Percentiles rank a stretch among this genome's conserved stretches.
These are phyloP conservation scores for Blastocladiella britannica DNA, from an alignment of 192 early-diverging fungal species.

Conservation along the genomic window DNA sequence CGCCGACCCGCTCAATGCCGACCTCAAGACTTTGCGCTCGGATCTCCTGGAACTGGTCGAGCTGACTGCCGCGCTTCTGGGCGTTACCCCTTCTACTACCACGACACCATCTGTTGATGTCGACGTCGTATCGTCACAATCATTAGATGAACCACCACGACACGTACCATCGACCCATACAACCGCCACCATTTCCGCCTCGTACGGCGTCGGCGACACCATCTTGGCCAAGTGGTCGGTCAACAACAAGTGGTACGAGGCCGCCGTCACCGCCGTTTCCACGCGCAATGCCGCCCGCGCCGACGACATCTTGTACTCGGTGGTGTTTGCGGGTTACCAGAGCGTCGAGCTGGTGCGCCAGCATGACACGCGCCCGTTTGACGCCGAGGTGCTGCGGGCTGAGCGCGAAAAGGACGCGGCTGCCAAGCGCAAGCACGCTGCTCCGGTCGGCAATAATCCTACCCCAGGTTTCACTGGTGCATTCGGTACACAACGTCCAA, in stretches of 20 bases:
- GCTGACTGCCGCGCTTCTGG: background rate
- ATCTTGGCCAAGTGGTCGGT: background rate
- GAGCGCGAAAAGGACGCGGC: too few species aligned
- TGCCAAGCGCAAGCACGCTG: background rate
- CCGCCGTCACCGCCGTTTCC: background rate
- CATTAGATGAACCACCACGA: background rate
- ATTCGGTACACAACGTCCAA: too few species aligned
- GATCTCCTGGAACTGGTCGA: background rate
- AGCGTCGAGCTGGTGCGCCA: background rate
- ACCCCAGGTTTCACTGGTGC: too few species aligned
- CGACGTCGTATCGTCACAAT: background rate
- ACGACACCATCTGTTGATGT: background rate
- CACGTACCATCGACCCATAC: background rate
- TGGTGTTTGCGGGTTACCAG: background rate
- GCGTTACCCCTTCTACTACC: background rate
- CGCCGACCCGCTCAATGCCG: conserved; percentile 1
- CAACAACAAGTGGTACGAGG: background rate
- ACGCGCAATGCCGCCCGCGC: background rate
- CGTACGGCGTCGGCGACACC: background rate
- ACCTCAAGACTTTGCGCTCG: background rate
- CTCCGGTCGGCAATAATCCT: too few species aligned
- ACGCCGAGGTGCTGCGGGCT: background rate
- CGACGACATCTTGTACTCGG: background rate
- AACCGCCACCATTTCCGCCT: background rate
- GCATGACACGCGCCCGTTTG: background rate